Percentiles rank a stretch among this genome's conserved stretches.
Conservation (phyloP, 305 asterid species). For the Coffea humblotiana region DNA sequence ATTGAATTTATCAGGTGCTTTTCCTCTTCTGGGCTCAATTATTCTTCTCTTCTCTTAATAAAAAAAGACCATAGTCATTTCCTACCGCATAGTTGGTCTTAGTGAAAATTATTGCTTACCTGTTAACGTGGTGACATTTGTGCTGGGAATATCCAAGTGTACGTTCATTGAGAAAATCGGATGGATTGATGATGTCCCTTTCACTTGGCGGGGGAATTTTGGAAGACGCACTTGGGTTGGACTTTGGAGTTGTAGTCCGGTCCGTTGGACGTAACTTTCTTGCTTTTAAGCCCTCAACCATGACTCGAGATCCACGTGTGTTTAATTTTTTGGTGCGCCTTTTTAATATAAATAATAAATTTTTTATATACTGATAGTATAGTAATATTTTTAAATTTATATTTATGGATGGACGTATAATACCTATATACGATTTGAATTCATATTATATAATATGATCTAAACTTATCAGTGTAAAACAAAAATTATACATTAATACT, state of each 20-base stretch:
- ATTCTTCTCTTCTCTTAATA: too few relatives aligned
- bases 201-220: background rate
- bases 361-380: too few relatives aligned
- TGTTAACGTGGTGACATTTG: background rate
- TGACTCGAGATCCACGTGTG: slow-evolving; percentile 7
- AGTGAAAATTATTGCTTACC: background rate
- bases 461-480: too few relatives aligned
- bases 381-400: too few relatives aligned
- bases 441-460: too few relatives aligned
- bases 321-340: background rate
- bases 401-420: too few relatives aligned
- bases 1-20: too few relatives aligned
- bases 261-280: background rate
- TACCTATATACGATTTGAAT: too few relatives aligned
- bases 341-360: too few relatives aligned
- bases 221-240: background rate
- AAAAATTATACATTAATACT: too few relatives aligned
- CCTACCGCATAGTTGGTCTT: too few relatives aligned
- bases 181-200: background rate
- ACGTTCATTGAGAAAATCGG: background rate
- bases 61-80: too few relatives aligned
- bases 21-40: background rate
- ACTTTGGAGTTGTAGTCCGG: background rate
- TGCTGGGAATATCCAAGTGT: background rate
- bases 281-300: background rate